Base-by-base conservation (phyloP, 306 rosid genomes). In the Rosa lucieae region DNA sequence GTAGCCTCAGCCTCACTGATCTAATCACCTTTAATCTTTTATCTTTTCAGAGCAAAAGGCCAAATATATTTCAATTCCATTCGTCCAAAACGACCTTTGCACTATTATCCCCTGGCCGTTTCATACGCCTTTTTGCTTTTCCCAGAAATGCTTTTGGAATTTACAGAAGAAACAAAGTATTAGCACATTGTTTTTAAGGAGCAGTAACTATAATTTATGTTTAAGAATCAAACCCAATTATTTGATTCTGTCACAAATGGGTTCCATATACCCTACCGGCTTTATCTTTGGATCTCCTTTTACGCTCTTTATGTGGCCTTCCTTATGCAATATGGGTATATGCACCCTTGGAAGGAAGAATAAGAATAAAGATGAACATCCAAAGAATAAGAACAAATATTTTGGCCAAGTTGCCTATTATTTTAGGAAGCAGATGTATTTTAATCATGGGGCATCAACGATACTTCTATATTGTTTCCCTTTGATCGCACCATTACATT, bases 331-430 rank as follows among this genome's bases (percentile, higher is more conserved):
- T 23, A 59, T 23, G 66, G 62, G 10, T n/a, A 40, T 21, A 40
- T 21, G 69, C 26, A 56, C 23, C 21, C 8, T 74, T 39, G 49
- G 69, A 46, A 39, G 44, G 35, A 75, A 80, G 62, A 35, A 79
- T 63, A 3, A 7, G 71, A 61, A 79, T 61, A 79, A 59, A 79
- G 63, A 70, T 42, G 67, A 20, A 61, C 56, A 61, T 17, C 43
- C 43, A 26, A 44, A 44, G 78, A 75, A 75, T 26, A 26, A 18
- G 72, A 47, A 18, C 62, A 32, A 32, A 29, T 20, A 3, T 32
- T 53, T 75, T 17, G 37, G 39, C 18, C 65, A 51, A 10, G 29
- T 48, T 5, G 59, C 32, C n/a, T 26, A 46, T 8, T 9, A 29
- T 56, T 40, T 56, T 20, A 35, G 55, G 29, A 7, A 15, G 44